Base-by-base conservation (phyloP, 352 stramenopile genomes). In the Phytophthora palmivora region DNA sequence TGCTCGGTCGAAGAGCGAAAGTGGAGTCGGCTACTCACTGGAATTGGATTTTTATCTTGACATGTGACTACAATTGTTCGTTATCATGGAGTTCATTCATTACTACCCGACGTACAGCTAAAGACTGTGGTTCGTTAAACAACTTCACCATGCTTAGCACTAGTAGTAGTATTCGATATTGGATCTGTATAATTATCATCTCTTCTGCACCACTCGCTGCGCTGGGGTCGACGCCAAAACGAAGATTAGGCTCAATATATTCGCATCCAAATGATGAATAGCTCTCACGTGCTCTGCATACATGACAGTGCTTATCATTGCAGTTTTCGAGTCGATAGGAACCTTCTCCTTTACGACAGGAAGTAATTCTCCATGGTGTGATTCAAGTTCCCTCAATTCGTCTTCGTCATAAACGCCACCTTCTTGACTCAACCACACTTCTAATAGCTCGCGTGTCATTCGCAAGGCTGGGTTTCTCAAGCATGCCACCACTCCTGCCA, bases 41-140 rank as follows among this genome's bases (percentile, higher is more conserved):
- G 36, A 56, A 64, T 44, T 62, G 53, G 54, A 68, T 72, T 75
- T 68, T 42, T 60, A 74, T 62, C 46, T 62, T 58, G 39, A 60
- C 58, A 53, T 46, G 46, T 69, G 41, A 64, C 33, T 56, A 48
- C 39, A 15, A 9, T 30, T 26, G 11, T 26, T 46, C 24, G 6
- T 6, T 6, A 28, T 28, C 6, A 28, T 28, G 24, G 24, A 28
- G 24, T 28, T 28, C 24, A 3, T 28, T 28, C n/a, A 6, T 28
- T 28, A 28, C 24, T 28, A 6, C 3, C 24, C 6, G 24, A 28
- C 24, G n/a, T n/a, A n/a, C n/a, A n/a, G n/a, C n/a, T n/a, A n/a
- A n/a, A n/a, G n/a, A n/a, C n/a, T n/a, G n/a, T n/a, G n/a, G n/a
- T n/a, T n/a, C n/a, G n/a, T n/a, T n/a, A n/a, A n/a, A n/a, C n/a